Evolutionary conservation across 1,284 basidiomycete genomes (phyloP).

Genomic region (Marasmius tenuissimus): DNA sequence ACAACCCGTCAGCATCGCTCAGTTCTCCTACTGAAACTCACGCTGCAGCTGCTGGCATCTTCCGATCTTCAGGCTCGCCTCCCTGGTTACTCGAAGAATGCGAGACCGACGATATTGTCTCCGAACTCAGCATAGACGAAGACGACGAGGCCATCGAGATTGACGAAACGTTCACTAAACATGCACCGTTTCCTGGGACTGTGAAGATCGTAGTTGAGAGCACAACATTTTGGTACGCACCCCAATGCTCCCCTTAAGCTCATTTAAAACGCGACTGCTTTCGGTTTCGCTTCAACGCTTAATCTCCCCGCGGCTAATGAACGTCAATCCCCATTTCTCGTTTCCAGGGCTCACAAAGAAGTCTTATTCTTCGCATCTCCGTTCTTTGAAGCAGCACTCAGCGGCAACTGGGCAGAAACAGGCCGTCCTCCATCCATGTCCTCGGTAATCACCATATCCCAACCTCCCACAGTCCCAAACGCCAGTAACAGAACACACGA

Average conservation of each 20-base stretch:
- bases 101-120: slow-evolving; percentile 66
- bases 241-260: slow-evolving; percentile 5
- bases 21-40: slow-evolving; percentile 83
- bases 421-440: slow-evolving; percentile 73
- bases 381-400: slow-evolving; percentile 83
- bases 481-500: slow-evolving; percentile 36
- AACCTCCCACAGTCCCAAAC: slow-evolving; percentile 58
- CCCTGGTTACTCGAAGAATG: slow-evolving; percentile 74
- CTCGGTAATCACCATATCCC: slow-evolving; percentile 79
- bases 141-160: slow-evolving; percentile 73
- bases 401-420: slow-evolving; percentile 78
- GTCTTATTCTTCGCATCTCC: slow-evolving; percentile 82
- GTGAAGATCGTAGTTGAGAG: slow-evolving; percentile 84
- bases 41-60: slow-evolving; percentile 79
- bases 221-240: slow-evolving; percentile 74
- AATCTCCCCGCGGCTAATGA: too few species aligned
- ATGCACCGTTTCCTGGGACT: slow-evolving; percentile 67
- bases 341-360: slow-evolving; percentile 77
- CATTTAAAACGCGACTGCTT: too few species aligned
- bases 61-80: slow-evolving; percentile 73
- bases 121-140: slow-evolving; percentile 64
- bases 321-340: neutral
- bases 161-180: slow-evolving; percentile 69
- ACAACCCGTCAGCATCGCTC: slow-evolving; percentile 73
- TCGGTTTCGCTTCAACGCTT: too few species aligned